Evolutionary conservation across 176 grass and related monocot genomes (phyloP), one percentile per base, ranked within the genome.

Genomic region (Pontederia paniculata): DNA sequence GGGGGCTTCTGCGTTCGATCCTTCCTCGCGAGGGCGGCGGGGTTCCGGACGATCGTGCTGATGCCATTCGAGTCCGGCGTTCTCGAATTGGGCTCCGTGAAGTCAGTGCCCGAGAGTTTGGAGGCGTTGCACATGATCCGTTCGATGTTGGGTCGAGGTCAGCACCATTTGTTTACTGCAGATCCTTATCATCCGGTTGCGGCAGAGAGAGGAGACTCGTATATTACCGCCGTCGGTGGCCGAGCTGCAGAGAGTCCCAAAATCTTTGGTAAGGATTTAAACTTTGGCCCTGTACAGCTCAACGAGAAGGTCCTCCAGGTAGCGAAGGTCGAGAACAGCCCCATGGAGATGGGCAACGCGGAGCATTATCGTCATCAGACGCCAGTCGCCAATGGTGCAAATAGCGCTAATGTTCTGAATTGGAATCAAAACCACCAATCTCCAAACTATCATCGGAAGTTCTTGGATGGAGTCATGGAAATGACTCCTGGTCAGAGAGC

Each of bases 21-120:
- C 5, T 83, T 67, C 37, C 82, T 89, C 9, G 90, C 90, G 0
- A 65, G 58, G 50, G 55, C 82, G 8, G 82, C 90, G 8, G 85
- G 90, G 22, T 64, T 96, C 9, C 71, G 79, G 58, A 87, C 90
- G 11, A 65, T 89, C 21, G 76, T 89, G 25, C 63, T 96, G 37
- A 58, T 96, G 46, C 90, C 85, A 12, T 75, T 88, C 72, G 66
- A 69, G 42, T 65, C 65, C 62, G 85, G 85, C 10, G 85, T 89
- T 44, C 73, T 96, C 5, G 90, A 96, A 66, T 64, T 96, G 19
- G 90, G 85, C 2, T 96, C 90, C 46, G 52, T 76, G 41, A 58
- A 54, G 10, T 44, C 64, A 12, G 54, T 96, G 50, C 78, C 62
- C n/a, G 82, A 96, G 71, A 71, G 58, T 5, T 70, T 73, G 42